Conservation (phyloP, 129 eudicot species). For the Artemisia argyi region DNA sequence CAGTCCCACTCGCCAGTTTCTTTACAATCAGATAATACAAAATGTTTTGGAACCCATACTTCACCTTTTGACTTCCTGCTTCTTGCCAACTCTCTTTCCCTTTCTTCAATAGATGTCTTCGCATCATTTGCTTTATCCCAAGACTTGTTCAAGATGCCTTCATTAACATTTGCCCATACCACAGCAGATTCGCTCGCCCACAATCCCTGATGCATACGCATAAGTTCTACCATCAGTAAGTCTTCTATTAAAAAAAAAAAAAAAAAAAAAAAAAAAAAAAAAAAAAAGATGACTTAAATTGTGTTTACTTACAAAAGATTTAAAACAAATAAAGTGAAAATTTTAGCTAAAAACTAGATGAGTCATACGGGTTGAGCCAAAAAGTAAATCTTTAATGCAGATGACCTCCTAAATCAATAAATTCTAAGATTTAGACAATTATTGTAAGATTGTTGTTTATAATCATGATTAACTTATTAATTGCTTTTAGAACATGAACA, state of each 20-base stretch:
- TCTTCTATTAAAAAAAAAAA: not conserved
- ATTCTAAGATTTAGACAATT: not conserved
- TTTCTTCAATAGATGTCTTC: constrained; percentile 54
- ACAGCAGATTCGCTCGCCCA: constrained; percentile 63
- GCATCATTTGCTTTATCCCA: constrained; percentile 87
- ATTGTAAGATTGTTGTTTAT: not conserved
- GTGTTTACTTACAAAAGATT: not conserved
- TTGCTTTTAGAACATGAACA: not conserved
- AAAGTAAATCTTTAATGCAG: too few species aligned
- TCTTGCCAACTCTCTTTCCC: constrained; percentile 54
- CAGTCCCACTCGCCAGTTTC: constrained; percentile 56
- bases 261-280: not conserved
- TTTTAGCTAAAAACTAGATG: not conserved
- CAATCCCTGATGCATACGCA: constrained; percentile 43
- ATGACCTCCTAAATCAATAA: not conserved
- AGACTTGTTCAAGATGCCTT: constrained; percentile 48
- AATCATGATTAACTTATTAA: not conserved
- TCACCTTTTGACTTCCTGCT: constrained; percentile 42
- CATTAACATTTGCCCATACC: constrained; percentile 74
- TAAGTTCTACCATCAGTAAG: not conserved
- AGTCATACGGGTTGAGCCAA: not conserved
- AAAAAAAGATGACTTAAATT: not conserved
- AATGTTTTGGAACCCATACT: constrained; percentile 70
- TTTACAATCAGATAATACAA: constrained; percentile 44
- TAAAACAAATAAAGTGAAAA: not conserved